Evolutionary conservation across 148 eudicot genomes (phyloP).

Genomic region (Camellia sinensis): DNA sequence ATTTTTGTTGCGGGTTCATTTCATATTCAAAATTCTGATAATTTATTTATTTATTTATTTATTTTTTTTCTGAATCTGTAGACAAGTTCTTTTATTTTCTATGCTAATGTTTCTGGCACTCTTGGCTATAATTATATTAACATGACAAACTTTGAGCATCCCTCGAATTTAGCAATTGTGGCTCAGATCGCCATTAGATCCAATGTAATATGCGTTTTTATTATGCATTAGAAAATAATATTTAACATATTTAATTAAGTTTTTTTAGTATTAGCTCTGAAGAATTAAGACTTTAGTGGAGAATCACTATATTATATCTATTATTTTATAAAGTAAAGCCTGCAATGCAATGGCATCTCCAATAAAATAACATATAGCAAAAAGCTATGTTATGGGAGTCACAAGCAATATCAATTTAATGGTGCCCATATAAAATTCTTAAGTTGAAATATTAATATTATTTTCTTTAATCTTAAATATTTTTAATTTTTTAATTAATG

Average conservation of each 20-base stretch:
- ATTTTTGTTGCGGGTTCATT: no score
- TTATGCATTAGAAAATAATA: background rate
- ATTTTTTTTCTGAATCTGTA: no score
- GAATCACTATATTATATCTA: background rate
- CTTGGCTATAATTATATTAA: background rate
- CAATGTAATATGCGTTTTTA: constrained; percentile 27
- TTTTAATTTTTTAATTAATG: no score
- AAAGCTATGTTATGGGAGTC: constrained; percentile 13
- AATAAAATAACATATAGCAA: background rate
- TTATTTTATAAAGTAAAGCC: background rate
- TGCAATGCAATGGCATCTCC: constrained; percentile 5
- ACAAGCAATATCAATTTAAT: constrained; percentile 13
- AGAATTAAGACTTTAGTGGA: constrained; percentile 15
- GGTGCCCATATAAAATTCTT: background rate
- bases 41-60: no score
- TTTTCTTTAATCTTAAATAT: background rate
- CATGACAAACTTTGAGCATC: constrained; percentile 16
- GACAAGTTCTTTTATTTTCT: no score
- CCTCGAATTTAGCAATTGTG: constrained; percentile 25
- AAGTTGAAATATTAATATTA: background rate
- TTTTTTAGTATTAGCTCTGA: background rate
- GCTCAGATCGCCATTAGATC: constrained; percentile 27
- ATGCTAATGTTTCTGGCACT: background rate
- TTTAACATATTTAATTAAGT: background rate
- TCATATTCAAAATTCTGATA: no score